Conservation (phyloP, 2,329 filamentous ascomycete species). For the Penicillium hordei region DNA sequence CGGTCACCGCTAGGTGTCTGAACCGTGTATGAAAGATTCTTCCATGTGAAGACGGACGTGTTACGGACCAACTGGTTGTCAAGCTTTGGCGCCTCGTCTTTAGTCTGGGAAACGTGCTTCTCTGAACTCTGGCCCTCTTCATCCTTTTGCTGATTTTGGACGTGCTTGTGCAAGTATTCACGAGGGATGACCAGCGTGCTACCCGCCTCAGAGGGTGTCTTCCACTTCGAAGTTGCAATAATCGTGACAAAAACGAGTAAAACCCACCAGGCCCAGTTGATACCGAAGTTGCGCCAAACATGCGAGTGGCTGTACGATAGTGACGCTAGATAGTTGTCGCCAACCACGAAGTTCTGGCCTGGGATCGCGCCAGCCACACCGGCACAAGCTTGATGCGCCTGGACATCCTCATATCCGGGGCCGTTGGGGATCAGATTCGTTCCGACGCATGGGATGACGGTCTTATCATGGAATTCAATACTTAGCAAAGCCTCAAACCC, state of each 20-base stretch:
- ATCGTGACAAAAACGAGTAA: slow-evolving; percentile 61
- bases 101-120: slow-evolving; percentile 25
- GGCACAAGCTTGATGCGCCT: slow-evolving; percentile 38
- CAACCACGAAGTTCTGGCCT: slow-evolving; percentile 53
- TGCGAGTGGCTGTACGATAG: slow-evolving; percentile 56
- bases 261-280: slow-evolving; percentile 63
- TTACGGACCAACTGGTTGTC: slow-evolving; percentile 57
- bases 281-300: slow-evolving; percentile 62
- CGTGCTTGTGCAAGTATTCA: slow-evolving; percentile 51
- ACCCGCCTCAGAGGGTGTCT: slow-evolving; percentile 52
- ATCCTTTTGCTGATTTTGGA: slow-evolving; percentile 40
- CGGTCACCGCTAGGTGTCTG: slow-evolving; percentile 56
- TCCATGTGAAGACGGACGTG: slow-evolving; percentile 72
- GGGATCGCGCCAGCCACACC: slow-evolving; percentile 57
- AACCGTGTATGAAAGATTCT: slow-evolving; percentile 69
- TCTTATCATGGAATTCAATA: slow-evolving; percentile 39
- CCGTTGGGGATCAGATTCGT: slow-evolving; percentile 38
- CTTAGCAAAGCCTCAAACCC: slow-evolving; percentile 41
- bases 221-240: slow-evolving; percentile 58
- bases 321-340: slow-evolving; percentile 59
- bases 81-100: slow-evolving; percentile 24
- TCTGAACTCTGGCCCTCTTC: slow-evolving; percentile 49
- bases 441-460: slow-evolving; percentile 36
- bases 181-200: slow-evolving; percentile 62
- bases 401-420: slow-evolving; percentile 30